Evolutionary conservation across 768 basidiomycete species (phyloP).

Genomic region (Pisolithus microcarpus): DNA sequence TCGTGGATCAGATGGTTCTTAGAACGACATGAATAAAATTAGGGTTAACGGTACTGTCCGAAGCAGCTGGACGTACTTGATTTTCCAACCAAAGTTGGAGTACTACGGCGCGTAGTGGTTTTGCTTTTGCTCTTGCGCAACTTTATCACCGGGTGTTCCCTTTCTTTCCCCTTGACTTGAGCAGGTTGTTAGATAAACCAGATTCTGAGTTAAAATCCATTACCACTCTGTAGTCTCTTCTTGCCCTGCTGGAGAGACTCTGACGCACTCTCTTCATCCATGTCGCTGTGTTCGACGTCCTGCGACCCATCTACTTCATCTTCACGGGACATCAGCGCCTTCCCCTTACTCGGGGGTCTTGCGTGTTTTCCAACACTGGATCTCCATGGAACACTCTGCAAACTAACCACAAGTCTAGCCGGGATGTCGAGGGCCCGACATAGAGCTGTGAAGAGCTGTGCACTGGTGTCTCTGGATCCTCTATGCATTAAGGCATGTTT

Average conservation of each 20-base stretch:
- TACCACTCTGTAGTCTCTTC: conserved; percentile 19
- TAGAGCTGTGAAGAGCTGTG: conserved; percentile 86
- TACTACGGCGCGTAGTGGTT: conserved; percentile 36
- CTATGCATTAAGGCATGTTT: conserved; percentile 78
- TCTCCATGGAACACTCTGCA: conserved; percentile 93
- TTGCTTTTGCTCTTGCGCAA: conserved; percentile 51
- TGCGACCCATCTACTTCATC: conserved; percentile 20
- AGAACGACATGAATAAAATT: conserved; percentile 12
- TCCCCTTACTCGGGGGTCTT: conserved; percentile 33
- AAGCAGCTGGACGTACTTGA: conserved; percentile 12
- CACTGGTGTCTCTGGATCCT: conserved; percentile 80
- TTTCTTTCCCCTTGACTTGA: conserved; percentile 51
- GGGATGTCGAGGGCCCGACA: conserved; percentile 84
- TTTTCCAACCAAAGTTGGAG: conserved; percentile 12
- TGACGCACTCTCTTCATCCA: conserved; percentile 30
- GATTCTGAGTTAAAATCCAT: background rate
- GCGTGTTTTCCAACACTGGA: conserved; percentile 48
- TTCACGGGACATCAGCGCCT: conserved; percentile 16
- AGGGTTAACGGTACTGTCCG: conserved; percentile 5
- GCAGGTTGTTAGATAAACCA: conserved; percentile 7
- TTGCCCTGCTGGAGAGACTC: conserved; percentile 26
- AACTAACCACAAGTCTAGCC: conserved; percentile 77
- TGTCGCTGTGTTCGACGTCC: conserved; percentile 30
- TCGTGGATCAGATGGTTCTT: conserved; percentile 41
- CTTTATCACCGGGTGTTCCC: conserved; percentile 46